These are phyloP conservation scores for Gossypium sturtianum DNA, from an alignment of 345 rosid species.

Conservation along the genomic window DNA sequence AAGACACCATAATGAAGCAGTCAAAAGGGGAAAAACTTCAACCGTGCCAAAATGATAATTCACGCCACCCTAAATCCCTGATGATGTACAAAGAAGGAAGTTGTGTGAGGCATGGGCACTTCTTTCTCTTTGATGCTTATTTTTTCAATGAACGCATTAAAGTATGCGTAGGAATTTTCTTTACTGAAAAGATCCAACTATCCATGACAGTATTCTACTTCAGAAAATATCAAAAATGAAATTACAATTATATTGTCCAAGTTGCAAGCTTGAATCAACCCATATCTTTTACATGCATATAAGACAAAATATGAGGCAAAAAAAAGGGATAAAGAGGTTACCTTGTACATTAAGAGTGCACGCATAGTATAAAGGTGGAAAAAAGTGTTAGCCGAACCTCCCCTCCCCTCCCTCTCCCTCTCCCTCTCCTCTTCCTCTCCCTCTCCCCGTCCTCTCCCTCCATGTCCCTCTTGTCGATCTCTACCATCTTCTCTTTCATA, in stretches of 20 bases:
- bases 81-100: background rate
- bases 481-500: slow-evolving; percentile 44
- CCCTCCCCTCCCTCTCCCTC: background rate
- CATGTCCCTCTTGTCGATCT: slow-evolving; percentile 23
- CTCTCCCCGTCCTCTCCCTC: slow-evolving; percentile 48
- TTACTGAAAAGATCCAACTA: background rate
- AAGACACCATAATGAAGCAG: background rate
- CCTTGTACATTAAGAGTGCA: background rate
- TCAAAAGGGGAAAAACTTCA: background rate
- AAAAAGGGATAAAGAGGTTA: background rate
- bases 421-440: slow-evolving; percentile 31
- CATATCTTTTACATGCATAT: background rate
- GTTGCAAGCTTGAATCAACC: background rate
- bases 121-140: background rate
- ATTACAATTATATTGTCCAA: background rate
- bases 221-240: background rate
- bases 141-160: background rate
- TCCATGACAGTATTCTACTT: background rate
- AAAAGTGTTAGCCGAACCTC: slow-evolving; percentile 4
- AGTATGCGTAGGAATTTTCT: background rate
- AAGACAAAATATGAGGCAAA: background rate
- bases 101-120: background rate
- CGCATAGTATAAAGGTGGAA: background rate
- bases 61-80: background rate
- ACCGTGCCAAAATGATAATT: background rate